These are phyloP conservation scores for Apiospora hydei DNA, from an alignment of 2,329 filamentous ascomycete species.

Conservation along the genomic window DNA sequence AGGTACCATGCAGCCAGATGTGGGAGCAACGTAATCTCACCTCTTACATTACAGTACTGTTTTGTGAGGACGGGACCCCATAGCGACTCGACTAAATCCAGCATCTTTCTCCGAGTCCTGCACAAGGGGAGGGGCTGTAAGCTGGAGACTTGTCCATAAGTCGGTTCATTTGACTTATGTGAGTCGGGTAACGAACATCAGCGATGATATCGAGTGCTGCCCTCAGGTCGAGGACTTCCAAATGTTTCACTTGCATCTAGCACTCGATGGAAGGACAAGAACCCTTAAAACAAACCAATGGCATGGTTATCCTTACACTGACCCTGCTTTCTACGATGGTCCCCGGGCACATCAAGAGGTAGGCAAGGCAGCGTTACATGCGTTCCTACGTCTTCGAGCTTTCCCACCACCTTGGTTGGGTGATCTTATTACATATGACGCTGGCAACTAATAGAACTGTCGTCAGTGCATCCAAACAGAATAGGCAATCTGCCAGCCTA, in stretches of 20 bases:
- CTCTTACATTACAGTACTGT: constrained; percentile 18
- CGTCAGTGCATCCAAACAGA: constrained; percentile 2
- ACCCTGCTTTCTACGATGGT: neutral
- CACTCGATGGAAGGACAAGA: neutral
- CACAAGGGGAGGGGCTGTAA: neutral
- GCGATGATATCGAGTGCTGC: neutral
- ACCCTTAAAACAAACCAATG: neutral
- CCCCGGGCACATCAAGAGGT: neutral
- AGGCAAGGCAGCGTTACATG: neutral
- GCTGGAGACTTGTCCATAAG: neutral
- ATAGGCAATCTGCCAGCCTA: constrained; percentile 11
- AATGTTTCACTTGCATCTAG: neutral
- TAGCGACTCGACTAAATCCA: neutral
- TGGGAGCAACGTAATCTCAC: constrained; percentile 18
- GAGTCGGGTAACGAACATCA: neutral
- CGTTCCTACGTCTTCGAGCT: neutral
- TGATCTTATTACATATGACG: neutral
- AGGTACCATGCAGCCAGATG: constrained; percentile 16
- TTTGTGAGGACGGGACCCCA: neutral
- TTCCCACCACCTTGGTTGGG: neutral
- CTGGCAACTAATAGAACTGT: neutral
- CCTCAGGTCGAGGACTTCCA: neutral
- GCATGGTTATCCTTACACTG: neutral
- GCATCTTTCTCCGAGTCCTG: neutral
- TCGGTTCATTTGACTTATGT: too few relatives aligned